Conservation (phyloP, 2,329 filamentous ascomycete genomes). For the Gaeumannomyces tritici region DNA sequence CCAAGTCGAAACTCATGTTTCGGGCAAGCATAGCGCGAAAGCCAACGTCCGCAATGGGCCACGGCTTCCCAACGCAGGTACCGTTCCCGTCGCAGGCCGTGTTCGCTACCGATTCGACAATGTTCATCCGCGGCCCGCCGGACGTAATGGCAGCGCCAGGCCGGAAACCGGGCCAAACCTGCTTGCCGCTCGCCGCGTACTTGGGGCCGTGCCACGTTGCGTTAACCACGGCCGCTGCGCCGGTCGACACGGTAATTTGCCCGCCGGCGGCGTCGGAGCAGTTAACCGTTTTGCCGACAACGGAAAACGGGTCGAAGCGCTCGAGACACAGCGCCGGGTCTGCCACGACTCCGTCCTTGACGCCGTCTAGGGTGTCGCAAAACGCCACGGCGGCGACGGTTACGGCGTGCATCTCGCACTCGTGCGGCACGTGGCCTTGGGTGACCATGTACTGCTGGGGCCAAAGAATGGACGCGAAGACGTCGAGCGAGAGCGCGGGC, state of each 20-base stretch:
- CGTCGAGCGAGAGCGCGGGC: slow-evolving; percentile 14
- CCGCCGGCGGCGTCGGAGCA: not conserved
- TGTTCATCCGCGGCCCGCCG: slow-evolving; percentile 9
- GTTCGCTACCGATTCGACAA: not conserved
- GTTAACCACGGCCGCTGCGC: slow-evolving; percentile 7
- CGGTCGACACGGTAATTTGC: slow-evolving; percentile 1
- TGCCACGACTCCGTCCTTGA: slow-evolving; percentile 28
- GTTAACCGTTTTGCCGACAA: not conserved
- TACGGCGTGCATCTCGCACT: slow-evolving; percentile 26
- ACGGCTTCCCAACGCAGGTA: not conserved
- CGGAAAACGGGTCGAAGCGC: slow-evolving; percentile 8
- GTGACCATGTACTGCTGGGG: slow-evolving; percentile 20
- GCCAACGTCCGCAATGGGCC: not conserved
- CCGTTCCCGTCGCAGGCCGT: not conserved
- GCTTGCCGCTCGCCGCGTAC: slow-evolving; percentile 3
- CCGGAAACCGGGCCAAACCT: slow-evolving; percentile 9
- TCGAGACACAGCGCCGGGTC: slow-evolving; percentile 22
- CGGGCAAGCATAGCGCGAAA: not conserved
- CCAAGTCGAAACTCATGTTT: not conserved
- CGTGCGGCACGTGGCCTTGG: slow-evolving; percentile 9
- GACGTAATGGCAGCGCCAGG: slow-evolving; percentile 5
- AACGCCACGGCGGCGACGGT: slow-evolving; percentile 23
- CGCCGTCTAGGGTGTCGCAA: slow-evolving; percentile 33
- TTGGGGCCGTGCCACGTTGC: slow-evolving; percentile 10
- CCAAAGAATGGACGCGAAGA: slow-evolving; percentile 15